Conservation (phyloP, 768 basidiomycete genomes). For the Tricholoma sp. region DNA sequence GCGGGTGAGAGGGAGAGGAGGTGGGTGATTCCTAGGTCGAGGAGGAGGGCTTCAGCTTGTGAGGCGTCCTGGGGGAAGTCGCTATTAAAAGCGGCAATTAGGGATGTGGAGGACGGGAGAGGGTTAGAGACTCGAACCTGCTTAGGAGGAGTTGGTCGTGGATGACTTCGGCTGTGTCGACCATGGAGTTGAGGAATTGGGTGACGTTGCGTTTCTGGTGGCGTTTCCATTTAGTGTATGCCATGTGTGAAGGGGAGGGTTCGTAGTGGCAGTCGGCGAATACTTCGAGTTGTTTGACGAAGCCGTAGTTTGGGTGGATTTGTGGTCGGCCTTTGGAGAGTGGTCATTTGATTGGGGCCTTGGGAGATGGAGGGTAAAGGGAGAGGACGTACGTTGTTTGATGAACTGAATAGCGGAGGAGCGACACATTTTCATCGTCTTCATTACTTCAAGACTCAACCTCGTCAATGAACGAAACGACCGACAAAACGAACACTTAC, state of each 20-base stretch:
- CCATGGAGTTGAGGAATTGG: slow-evolving; percentile 44
- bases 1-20: slow-evolving; percentile 51
- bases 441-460: slow-evolving; percentile 51
- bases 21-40: slow-evolving; percentile 49
- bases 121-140: slow-evolving; percentile 30
- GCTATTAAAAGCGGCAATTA: slow-evolving; percentile 22
- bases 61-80: slow-evolving; percentile 52
- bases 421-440: slow-evolving; percentile 35
- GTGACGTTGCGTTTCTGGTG: slow-evolving; percentile 48
- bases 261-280: slow-evolving; percentile 49
- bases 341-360: too few relatives aligned
- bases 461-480: not conserved
- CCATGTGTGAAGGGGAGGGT: slow-evolving; percentile 35
- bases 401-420: slow-evolving; percentile 42
- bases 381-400: slow-evolving; percentile 37
- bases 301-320: slow-evolving; percentile 47
- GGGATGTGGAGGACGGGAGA: not conserved
- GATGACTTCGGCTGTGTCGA: slow-evolving; percentile 48
- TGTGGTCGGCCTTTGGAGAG: slow-evolving; percentile 28
- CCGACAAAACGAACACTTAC: slow-evolving; percentile 27
- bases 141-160: slow-evolving; percentile 45
- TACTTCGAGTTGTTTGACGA: slow-evolving; percentile 52
- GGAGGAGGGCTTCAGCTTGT: slow-evolving; percentile 44
- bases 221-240: slow-evolving; percentile 57
- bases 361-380: too few relatives aligned